Percentiles rank a stretch among this genome's conserved stretches.
phyloP scores from a whole-genome alignment of 2,329 filamentous ascomycete species.

The Apiospora hydei region DNA sequence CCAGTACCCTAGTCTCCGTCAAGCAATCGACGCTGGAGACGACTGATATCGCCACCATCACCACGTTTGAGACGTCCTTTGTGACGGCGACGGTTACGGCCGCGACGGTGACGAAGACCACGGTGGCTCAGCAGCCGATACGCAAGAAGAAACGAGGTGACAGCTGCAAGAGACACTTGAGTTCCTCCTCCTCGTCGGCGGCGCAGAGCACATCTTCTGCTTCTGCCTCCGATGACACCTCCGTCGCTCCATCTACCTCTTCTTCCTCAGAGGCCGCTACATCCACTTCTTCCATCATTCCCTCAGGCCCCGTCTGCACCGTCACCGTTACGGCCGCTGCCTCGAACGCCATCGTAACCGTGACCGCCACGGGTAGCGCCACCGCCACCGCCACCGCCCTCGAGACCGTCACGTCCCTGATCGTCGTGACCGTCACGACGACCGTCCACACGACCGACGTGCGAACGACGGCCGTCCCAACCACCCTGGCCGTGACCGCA shows the following conservation, averaged over 20 bases:
- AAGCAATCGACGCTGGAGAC: no score
- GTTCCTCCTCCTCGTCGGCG: not conserved
- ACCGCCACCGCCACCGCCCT: constrained; percentile 4
- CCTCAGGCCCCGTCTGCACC: not conserved
- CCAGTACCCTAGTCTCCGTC: no score
- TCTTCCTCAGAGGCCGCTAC: no score
- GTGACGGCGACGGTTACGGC: no score
- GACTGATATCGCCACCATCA: no score
- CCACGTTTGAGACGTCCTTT: no score
- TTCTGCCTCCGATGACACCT: no score
- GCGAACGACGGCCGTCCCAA: not conserved
- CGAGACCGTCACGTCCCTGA: constrained; percentile 6
- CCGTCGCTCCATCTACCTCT: no score
- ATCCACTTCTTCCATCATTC: no score
- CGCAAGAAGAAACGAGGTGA: not conserved
- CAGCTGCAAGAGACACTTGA: constrained; percentile 3
- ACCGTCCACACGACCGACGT: constrained; percentile 6
- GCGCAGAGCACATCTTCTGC: not conserved
- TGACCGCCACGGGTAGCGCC: not conserved
- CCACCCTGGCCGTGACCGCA: constrained; percentile 9
- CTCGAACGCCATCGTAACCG: not conserved
- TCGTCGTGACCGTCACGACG: constrained; percentile 1
- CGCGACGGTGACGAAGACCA: no score
- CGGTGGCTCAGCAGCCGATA: not conserved
- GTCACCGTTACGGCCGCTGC: not conserved